Base-by-base conservation (phyloP, 179 eudicot species). In the Corrigiola litoralis region DNA sequence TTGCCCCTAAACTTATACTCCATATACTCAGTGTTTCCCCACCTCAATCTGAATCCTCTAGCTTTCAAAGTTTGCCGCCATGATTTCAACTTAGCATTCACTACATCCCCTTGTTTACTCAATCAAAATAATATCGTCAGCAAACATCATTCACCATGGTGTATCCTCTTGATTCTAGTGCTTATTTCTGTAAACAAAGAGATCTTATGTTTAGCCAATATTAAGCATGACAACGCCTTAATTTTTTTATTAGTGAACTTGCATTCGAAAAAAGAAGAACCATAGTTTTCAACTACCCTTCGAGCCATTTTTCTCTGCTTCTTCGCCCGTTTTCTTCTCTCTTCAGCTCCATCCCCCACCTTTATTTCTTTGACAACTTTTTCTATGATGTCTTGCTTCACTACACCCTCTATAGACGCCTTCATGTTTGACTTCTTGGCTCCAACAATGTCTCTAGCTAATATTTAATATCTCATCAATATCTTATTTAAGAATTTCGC, bases 221-320 rank as follows among this genome's bases (percentile, higher is more conserved):
- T 49, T 34, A 33, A 23, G 46, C 36, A 40, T 24, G 54, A 45
- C 52, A 49, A 16, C 17, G 27, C 60, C 75, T 63, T 45, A 85
- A 41, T 21, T 88, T 87, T 32, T 63, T 28, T 0, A 86, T 46
- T 51, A 86, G 53, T 66, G 70, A 52, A 74, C 5, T 59, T 52
- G 84, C 23, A 54, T 72, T 75, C 11, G 45, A n/a, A 33, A n/a
- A 79, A 40, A 3, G 92, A 88, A 5, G 87, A 86, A 14, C 95
- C 87, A 5, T 80, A 86, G 65, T 82, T 75, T 44, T 65, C 78
- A 21, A 86, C 78, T 0, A 81, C 89, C 57, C 69, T 73, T 67
- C 24, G 51, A 4, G 89, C 86, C 87, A 73, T 66, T 25, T 84
- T 79, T 32, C 77, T 84, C 10, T 75, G 21, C 8, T 5, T 31